Evolutionary conservation across 2,329 filamentous ascomycete species (phyloP), one percentile per base, ranked within the genome.

Genomic region (Claviceps maximensis): DNA sequence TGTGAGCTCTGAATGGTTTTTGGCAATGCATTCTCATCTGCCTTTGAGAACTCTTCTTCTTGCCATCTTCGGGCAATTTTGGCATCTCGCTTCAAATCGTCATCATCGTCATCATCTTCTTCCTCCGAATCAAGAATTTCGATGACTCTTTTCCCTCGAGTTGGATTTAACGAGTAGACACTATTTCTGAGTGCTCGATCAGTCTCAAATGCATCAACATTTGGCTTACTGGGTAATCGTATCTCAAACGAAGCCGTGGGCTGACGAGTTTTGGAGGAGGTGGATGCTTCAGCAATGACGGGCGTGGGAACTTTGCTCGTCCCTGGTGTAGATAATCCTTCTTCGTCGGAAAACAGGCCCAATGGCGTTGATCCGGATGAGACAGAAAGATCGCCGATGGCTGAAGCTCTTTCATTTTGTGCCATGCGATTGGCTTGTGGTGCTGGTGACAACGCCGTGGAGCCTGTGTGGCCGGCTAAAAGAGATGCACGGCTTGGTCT

Each of bases 161-260:
- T 75, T 68, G 69, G 54, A 40, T 67, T 68, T 60, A 80, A 63
- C 2, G 76, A 70, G 56, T 71, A 77, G 49, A 74, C 67, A 66
- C 75, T 82, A 9, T 60, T 61, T 17, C 64, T 60, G 15, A 67
- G 49, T 13, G 59, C 60, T n/a, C 63, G 58, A 29, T 70, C 66
- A 23, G 58, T 59, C 23, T 64, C 62, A n/a, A 31, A 10, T 17
- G 51, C 54, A 9, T 54, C 53, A 6, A 48, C 51, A 1, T 47
- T 51, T 45, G 61, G 55, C 47, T 54, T 57, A 1, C 57, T 55
- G 23, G 63, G 65, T 25, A 64, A 52, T 6, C 56, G 64, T 10
- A 70, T 61, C 57, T 70, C 64, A 3, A 70, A 48, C 25, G 56
- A 59, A 10, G 27, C 19, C 21, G 25, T 31, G 2, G 38, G 21